Evolutionary conservation across 352 stramenopile genomes (phyloP).

Genomic region (Pythium aphanidermatum): DNA sequence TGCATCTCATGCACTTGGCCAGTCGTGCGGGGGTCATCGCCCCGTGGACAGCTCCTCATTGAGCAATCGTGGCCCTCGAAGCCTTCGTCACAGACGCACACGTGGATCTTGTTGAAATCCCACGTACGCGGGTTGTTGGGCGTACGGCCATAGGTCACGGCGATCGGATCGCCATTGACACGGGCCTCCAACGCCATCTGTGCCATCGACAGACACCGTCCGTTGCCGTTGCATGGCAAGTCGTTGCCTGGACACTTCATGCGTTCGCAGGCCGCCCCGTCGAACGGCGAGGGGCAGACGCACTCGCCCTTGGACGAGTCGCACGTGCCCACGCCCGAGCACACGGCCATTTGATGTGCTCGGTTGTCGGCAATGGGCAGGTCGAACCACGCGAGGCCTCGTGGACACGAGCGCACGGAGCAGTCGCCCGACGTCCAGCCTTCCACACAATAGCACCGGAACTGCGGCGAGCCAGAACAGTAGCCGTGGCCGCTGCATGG

Average conservation of each 20-base stretch:
- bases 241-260: constrained; percentile 61
- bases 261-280: constrained; percentile 61
- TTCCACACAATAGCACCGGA: constrained; percentile 57
- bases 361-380: constrained; percentile 43
- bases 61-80: constrained; percentile 85
- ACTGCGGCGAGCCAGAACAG: constrained; percentile 59
- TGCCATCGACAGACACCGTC: constrained; percentile 62
- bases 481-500: constrained; percentile 70
- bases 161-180: constrained; percentile 43
- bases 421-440: constrained; percentile 65
- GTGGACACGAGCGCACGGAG: constrained; percentile 57
- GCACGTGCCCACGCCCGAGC: constrained; percentile 66
- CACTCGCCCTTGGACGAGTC: constrained; percentile 58
- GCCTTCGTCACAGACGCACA: constrained; percentile 81
- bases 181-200: constrained; percentile 45
- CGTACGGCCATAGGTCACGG: constrained; percentile 54
- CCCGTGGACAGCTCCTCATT: constrained; percentile 45
- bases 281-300: constrained; percentile 49
- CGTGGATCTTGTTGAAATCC: constrained; percentile 87
- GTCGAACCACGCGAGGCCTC: constrained; percentile 66
- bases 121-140: constrained; percentile 70
- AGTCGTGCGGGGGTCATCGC: constrained; percentile 64
- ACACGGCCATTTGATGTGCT: constrained; percentile 44
- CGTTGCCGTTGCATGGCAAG: constrained; percentile 47
- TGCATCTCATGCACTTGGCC: constrained; percentile 58